Conservation (phyloP, 2,329 filamentous ascomycete species). For the Diaporthe australafricana region DNA sequence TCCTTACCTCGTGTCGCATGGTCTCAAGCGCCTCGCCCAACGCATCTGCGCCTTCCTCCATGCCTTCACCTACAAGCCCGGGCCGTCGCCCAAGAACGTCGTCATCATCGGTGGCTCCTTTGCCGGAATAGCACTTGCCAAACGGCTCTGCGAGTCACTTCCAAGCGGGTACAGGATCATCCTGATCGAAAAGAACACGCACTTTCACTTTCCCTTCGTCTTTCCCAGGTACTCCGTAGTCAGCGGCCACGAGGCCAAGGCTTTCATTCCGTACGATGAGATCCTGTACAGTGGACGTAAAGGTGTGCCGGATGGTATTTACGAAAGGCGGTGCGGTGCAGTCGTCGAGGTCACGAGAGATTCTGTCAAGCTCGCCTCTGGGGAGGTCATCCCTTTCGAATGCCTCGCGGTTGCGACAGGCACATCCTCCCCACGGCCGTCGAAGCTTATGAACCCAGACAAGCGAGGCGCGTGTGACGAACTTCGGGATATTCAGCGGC, state of each 20-base stretch:
- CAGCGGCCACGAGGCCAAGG: slow-evolving; percentile 66
- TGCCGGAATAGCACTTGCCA: slow-evolving; percentile 61
- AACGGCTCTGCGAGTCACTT: slow-evolving; percentile 60
- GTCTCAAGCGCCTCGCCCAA: background rate
- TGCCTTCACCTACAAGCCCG: background rate
- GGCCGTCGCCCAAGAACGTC: slow-evolving; percentile 54
- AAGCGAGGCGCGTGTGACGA: slow-evolving; percentile 56
- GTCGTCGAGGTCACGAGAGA: slow-evolving; percentile 52
- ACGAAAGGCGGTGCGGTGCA: slow-evolving; percentile 41
- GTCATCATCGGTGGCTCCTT: slow-evolving; percentile 70
- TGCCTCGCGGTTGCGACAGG: slow-evolving; percentile 71
- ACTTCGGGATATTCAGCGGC: slow-evolving; percentile 58
- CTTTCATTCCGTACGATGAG: slow-evolving; percentile 69
- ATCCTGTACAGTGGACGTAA: slow-evolving; percentile 46
- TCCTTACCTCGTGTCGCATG: background rate
- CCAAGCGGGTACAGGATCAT: slow-evolving; percentile 63
- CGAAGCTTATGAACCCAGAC: slow-evolving; percentile 56
- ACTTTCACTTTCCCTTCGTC: slow-evolving; percentile 71
- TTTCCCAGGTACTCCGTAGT: slow-evolving; percentile 70
- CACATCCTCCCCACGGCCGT: slow-evolving; percentile 58
- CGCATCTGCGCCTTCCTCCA: background rate
- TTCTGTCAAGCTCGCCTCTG: slow-evolving; percentile 54
- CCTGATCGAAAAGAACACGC: slow-evolving; percentile 68
- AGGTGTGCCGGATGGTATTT: slow-evolving; percentile 43
- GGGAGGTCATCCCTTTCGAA: slow-evolving; percentile 61